phyloP scores from a whole-genome alignment of 768 basidiomycete species.

The Russula virescens region DNA sequence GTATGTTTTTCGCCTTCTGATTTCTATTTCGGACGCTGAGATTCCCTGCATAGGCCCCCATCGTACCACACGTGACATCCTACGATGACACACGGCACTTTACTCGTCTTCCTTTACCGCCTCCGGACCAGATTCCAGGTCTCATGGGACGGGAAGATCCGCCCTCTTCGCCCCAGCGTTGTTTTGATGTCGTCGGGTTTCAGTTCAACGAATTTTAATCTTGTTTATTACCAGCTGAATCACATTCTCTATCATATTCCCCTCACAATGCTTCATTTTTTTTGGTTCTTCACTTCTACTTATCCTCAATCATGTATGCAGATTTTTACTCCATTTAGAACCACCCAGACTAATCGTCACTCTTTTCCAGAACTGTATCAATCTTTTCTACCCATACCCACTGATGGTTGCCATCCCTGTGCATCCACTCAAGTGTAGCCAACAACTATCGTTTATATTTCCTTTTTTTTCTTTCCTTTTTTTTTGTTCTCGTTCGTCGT shows the following conservation, averaged over 20 bases:
- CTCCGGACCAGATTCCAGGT: slow-evolving; percentile 74
- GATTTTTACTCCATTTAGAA: slow-evolving; percentile 4
- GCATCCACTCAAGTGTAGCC: slow-evolving; percentile 18
- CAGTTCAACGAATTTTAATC: slow-evolving; percentile 72
- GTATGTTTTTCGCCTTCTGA: slow-evolving; percentile 39
- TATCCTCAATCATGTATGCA: not conserved
- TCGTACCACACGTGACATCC: slow-evolving; percentile 75
- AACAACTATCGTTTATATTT: not conserved
- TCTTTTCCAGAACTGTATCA: slow-evolving; percentile 21
- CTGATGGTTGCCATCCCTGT: slow-evolving; percentile 13
- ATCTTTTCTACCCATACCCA: slow-evolving; percentile 12
- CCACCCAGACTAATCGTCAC: slow-evolving; percentile 11
- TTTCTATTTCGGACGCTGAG: not conserved
- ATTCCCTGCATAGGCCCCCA: slow-evolving; percentile 56
- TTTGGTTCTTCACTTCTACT: not conserved
- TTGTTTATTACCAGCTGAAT: not conserved
- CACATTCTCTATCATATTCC: not conserved
- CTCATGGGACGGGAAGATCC: slow-evolving; percentile 41
- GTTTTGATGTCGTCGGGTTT: slow-evolving; percentile 61
- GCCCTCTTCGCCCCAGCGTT: slow-evolving; percentile 41
- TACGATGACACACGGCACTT: slow-evolving; percentile 85
- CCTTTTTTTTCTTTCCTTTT: not conserved
- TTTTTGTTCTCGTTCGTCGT: not conserved
- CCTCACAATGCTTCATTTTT: not conserved
- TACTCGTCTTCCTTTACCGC: slow-evolving; percentile 70